These are phyloP conservation scores for Lignosus rhinocerotis DNA, from an alignment of 1,284 basidiomycete species.

Conservation along the genomic window DNA sequence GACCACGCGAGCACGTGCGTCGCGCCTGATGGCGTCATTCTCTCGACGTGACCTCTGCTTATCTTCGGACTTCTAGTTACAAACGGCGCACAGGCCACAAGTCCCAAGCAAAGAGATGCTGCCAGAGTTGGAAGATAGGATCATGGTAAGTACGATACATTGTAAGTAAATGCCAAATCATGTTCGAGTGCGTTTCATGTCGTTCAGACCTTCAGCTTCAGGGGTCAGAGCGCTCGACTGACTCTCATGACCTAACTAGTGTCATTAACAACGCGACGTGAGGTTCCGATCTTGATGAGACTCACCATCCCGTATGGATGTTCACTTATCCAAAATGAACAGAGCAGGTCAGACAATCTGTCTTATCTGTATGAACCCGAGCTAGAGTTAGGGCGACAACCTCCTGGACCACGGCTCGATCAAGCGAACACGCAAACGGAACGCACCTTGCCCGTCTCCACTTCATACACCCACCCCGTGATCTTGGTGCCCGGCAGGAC, in stretches of 20 bases:
- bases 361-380: slow-evolving; percentile 2
- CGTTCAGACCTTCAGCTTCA: too few relatives aligned
- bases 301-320: background rate
- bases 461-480: slow-evolving; percentile 68
- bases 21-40: slow-evolving; percentile 14
- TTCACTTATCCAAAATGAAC: background rate
- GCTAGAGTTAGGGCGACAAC: background rate
- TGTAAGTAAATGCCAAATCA: background rate
- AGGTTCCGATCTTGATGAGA: background rate
- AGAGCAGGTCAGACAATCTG: slow-evolving; percentile 5
- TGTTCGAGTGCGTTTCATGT: too few relatives aligned
- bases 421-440: background rate
- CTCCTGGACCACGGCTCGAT: background rate
- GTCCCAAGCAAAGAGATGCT: too few relatives aligned
- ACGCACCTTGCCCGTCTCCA: slow-evolving; percentile 58
- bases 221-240: too few relatives aligned
- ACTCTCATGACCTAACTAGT: too few relatives aligned
- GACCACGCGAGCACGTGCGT: slow-evolving; percentile 20
- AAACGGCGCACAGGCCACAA: too few relatives aligned
- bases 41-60: slow-evolving; percentile 11
- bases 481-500: slow-evolving; percentile 54
- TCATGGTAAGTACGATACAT: too few relatives aligned
- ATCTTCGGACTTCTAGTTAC: background rate
- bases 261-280: too few relatives aligned
- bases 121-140: too few relatives aligned